phyloP scores from a whole-genome alignment of 1,284 basidiomycete genomes.

The Melampsora americana region DNA sequence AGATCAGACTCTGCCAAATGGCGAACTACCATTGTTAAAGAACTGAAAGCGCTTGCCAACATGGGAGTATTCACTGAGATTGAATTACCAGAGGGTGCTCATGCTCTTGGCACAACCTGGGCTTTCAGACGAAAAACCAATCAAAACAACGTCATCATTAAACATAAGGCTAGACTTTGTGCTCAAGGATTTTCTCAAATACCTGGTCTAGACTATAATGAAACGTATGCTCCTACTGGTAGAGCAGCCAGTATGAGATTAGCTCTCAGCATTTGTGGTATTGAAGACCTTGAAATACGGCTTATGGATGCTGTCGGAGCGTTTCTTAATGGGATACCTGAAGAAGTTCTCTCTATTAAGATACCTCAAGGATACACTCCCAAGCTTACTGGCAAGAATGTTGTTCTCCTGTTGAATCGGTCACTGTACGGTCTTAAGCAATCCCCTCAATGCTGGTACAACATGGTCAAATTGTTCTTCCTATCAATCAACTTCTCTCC shows the following conservation, averaged over 20 bases:
- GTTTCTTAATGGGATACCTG: constrained; percentile 8
- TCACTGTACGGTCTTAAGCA: constrained; percentile 12
- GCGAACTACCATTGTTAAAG: too few relatives aligned
- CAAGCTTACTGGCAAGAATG: not conserved
- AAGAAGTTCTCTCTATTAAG: not conserved
- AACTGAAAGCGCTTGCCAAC: too few relatives aligned
- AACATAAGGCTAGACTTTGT: not conserved
- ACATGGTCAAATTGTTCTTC: not conserved
- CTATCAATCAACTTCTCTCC: constrained; percentile 1
- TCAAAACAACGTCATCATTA: not conserved
- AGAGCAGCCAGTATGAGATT: not conserved
- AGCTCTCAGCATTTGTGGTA: not conserved
- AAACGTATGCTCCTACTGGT: constrained; percentile 23
- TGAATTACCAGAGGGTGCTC: not conserved
- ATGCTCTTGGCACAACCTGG: constrained; percentile 3
- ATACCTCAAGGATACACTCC: not conserved
- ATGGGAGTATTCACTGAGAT: not conserved
- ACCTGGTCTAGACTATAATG: not conserved
- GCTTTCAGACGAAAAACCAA: constrained; percentile 2
- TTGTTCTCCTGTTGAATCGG: not conserved
- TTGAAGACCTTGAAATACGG: not conserved
- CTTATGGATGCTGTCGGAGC: not conserved
- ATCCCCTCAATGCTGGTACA: constrained; percentile 3
- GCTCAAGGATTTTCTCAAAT: not conserved
- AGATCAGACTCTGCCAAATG: too few relatives aligned